A percentile compares a stretch with the other conserved stretches of the same genome.
phyloP scores from a whole-genome alignment of 2,329 filamentous ascomycete genomes.

The Neonectria sp. region DNA sequence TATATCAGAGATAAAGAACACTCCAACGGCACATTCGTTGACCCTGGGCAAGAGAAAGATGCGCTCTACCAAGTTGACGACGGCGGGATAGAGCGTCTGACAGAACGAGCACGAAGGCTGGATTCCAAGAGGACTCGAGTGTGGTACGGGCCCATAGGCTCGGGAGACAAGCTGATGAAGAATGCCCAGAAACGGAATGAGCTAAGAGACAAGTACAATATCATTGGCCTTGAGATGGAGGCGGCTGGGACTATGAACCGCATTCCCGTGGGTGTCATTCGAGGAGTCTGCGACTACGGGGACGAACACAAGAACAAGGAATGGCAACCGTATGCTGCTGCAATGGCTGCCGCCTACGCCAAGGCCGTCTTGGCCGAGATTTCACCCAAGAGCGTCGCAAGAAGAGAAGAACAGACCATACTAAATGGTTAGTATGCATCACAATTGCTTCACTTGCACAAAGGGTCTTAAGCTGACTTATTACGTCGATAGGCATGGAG shows the following conservation, averaged over 20 bases:
- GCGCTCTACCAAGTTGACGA: slow-evolving; percentile 37
- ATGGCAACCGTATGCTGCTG: slow-evolving; percentile 55
- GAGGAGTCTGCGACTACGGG: slow-evolving; percentile 53
- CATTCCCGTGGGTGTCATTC: slow-evolving; percentile 51
- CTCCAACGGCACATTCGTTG: slow-evolving; percentile 43
- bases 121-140: slow-evolving; percentile 44
- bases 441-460: not conserved
- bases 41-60: slow-evolving; percentile 52
- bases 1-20: slow-evolving; percentile 44
- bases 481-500: not conserved
- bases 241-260: slow-evolving; percentile 52
- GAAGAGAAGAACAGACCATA: slow-evolving; percentile 4
- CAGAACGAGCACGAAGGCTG: slow-evolving; percentile 38
- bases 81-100: not conserved
- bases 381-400: slow-evolving; percentile 13
- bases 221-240: slow-evolving; percentile 55
- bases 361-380: slow-evolving; percentile 19
- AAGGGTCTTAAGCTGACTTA: not conserved
- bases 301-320: slow-evolving; percentile 52
- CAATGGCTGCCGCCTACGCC: slow-evolving; percentile 46
- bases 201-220: slow-evolving; percentile 43
- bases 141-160: slow-evolving; percentile 53
- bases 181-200: slow-evolving; percentile 42
- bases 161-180: slow-evolving; percentile 51
- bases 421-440: not conserved